Percentiles rank a stretch among this genome's conserved stretches.
Conservation (phyloP, 305 asterid species). For the Euphrasia arctica region DNA sequence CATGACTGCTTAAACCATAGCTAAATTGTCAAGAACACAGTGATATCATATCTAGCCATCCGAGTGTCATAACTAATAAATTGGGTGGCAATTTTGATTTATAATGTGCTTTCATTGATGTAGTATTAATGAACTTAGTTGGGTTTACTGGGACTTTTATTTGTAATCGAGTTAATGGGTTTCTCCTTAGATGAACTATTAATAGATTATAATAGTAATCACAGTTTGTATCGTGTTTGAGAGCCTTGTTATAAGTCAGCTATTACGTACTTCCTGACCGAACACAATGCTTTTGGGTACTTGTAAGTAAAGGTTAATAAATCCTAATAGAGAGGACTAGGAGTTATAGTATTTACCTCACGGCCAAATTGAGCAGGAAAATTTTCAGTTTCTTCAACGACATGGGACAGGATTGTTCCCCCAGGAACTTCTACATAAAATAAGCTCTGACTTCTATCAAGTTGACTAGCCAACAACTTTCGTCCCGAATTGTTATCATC, state of each 20-base stretch:
- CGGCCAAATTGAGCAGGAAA: constrained; percentile 98
- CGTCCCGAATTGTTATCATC: constrained; percentile 54
- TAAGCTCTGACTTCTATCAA: constrained; percentile 60
- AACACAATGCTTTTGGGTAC: neutral
- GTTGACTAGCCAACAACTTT: constrained; percentile 45
- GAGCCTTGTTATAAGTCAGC: constrained; percentile 4
- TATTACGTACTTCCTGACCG: neutral
- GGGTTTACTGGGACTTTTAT: neutral
- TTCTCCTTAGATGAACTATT: neutral
- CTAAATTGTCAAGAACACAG: neutral
- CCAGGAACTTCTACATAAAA: constrained; percentile 94
- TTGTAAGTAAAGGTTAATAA: neutral
- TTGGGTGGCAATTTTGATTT: neutral
- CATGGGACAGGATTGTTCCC: constrained; percentile 65
- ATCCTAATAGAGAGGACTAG: constrained; percentile 8
- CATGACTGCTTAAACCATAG: neutral
- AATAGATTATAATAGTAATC: neutral
- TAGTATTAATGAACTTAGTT: neutral
- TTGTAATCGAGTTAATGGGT: neutral
- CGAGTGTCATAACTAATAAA: neutral
- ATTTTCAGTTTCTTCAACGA: constrained; percentile 71
- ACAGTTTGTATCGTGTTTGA: constrained; percentile 5
- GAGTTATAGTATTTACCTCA: constrained; percentile 51
- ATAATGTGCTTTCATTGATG: neutral
- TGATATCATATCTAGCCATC: neutral